Evolutionary conservation across 805 yeast species (phyloP).

Genomic region (Millerago galiae): DNA sequence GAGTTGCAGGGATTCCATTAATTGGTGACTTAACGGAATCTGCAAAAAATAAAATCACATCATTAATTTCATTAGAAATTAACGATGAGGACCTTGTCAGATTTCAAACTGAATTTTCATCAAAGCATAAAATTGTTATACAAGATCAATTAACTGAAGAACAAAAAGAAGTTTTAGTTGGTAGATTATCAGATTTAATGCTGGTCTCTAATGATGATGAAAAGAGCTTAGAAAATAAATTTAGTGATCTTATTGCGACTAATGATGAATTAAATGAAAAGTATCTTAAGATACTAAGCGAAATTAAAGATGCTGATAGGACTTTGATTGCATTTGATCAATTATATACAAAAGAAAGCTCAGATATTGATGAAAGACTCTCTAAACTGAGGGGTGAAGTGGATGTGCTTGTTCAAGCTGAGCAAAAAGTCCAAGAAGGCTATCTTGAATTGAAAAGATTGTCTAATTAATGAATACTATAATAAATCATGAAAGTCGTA

Average conservation of each 20-base stretch:
- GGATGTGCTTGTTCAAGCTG: slow-evolving; percentile 18
- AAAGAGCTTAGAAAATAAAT: slow-evolving; percentile 7
- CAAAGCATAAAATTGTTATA: background rate
- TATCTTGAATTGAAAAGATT: slow-evolving; percentile 12
- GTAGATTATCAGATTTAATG: slow-evolving; percentile 1
- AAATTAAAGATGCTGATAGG: slow-evolving; percentile 19
- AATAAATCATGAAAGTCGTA: background rate
- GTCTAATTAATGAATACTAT: background rate
- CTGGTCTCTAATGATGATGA: slow-evolving; percentile 14
- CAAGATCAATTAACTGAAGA: background rate
- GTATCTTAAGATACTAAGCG: slow-evolving; percentile 5
- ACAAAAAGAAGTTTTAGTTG: slow-evolving; percentile 1
- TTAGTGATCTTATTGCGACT: slow-evolving; percentile 8
- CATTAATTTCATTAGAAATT: too few relatives aligned
- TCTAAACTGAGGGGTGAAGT: slow-evolving; percentile 18
- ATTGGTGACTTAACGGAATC: slow-evolving; percentile 18
- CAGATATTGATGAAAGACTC: slow-evolving; percentile 9
- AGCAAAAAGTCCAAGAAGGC: slow-evolving; percentile 17
- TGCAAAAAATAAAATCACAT: slow-evolving; percentile 2
- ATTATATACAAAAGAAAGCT: slow-evolving; percentile 13
- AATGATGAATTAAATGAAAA: slow-evolving; percentile 12
- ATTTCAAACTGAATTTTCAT: background rate
- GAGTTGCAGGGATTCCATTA: slow-evolving; percentile 13
- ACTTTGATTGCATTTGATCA: slow-evolving; percentile 17
- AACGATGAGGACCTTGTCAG: background rate